These are phyloP conservation scores for Entoloma clypeatum DNA, from an alignment of 1,284 basidiomycete genomes.

Conservation along the genomic window DNA sequence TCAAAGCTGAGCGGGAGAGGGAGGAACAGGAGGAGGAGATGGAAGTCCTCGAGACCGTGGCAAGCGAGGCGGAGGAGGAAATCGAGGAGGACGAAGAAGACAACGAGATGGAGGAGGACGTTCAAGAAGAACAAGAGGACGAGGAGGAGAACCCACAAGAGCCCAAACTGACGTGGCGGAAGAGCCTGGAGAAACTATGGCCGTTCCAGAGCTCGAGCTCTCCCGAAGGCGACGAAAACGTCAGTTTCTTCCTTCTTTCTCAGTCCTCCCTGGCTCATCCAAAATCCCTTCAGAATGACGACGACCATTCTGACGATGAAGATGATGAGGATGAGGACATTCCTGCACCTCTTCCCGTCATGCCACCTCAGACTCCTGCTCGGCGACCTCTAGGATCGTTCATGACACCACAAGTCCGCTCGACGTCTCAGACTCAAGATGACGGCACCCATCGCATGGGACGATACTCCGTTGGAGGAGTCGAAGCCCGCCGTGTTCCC, in stretches of 20 bases:
- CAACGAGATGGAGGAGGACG: conserved; percentile 27
- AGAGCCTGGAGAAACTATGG: conserved; percentile 35
- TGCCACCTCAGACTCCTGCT: conserved; percentile 23
- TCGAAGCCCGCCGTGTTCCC: conserved; percentile 43
- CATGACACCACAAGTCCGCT: conserved; percentile 48
- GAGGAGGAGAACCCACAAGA: conserved; percentile 21
- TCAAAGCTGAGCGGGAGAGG: conserved; percentile 40
- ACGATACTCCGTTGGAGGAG: conserved; percentile 36
- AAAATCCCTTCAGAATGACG: conserved; percentile 7
- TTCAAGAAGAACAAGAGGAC: conserved; percentile 28
- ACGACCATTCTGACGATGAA: conserved; percentile 14
- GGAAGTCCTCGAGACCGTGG: conserved; percentile 35
- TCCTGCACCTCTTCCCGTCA: conserved; percentile 22
- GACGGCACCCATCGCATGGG: conserved; percentile 7
- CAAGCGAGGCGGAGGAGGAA: conserved; percentile 15
- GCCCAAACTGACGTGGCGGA: conserved; percentile 35
- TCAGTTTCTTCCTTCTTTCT: background rate
- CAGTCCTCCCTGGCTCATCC: background rate
- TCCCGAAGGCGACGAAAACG: conserved; percentile 17
- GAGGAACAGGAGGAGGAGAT: conserved; percentile 42
- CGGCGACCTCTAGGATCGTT: conserved; percentile 38
- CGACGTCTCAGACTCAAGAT: conserved; percentile 2
- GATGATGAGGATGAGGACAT: conserved; percentile 19
- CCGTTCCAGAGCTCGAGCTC: conserved; percentile 26
- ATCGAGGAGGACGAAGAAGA: conserved; percentile 20